A percentile compares a stretch with the other conserved stretches of the same genome.
These are phyloP conservation scores for Phanerodontia chrysosporium DNA, from an alignment of 768 basidiomycete genomes.

Conservation along the genomic window DNA sequence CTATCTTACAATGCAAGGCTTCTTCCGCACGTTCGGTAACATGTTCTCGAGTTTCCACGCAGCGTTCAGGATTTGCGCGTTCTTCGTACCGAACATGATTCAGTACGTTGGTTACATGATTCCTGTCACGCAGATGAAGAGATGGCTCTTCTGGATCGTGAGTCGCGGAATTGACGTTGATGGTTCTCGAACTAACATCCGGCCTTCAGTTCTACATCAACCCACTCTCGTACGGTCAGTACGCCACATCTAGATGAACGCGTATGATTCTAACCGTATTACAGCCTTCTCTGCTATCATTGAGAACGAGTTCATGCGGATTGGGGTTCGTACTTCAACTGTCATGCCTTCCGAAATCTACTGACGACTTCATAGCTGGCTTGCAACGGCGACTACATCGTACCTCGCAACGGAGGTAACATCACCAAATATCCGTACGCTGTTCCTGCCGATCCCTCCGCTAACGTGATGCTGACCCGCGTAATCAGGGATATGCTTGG, in stretches of 20 bases:
- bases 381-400: conserved; percentile 62
- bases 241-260: not conserved
- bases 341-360: too few relatives aligned
- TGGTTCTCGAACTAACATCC: conserved; percentile 13
- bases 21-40: conserved; percentile 74
- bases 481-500: conserved; percentile 43
- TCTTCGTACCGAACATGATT: conserved; percentile 76
- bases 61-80: conserved; percentile 50
- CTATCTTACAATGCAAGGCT: conserved; percentile 74
- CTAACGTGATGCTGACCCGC: conserved; percentile 12
- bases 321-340: conserved; percentile 51
- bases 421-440: conserved; percentile 60
- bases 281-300: conserved; percentile 71
- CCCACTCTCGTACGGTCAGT: conserved; percentile 65
- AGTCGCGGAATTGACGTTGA: conserved; percentile 20
- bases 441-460: conserved; percentile 22
- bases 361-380: conserved; percentile 36
- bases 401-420: conserved; percentile 60
- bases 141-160: conserved; percentile 85
- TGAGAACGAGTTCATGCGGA: conserved; percentile 83
- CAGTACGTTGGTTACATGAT: conserved; percentile 71
- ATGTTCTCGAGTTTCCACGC: conserved; percentile 51
- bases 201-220: conserved; percentile 71
- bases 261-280: not conserved
- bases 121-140: conserved; percentile 65